Percentiles rank a stretch among this genome's conserved stretches.
Conservation (phyloP, 305 asterid species). For the Solanum chacoense region DNA sequence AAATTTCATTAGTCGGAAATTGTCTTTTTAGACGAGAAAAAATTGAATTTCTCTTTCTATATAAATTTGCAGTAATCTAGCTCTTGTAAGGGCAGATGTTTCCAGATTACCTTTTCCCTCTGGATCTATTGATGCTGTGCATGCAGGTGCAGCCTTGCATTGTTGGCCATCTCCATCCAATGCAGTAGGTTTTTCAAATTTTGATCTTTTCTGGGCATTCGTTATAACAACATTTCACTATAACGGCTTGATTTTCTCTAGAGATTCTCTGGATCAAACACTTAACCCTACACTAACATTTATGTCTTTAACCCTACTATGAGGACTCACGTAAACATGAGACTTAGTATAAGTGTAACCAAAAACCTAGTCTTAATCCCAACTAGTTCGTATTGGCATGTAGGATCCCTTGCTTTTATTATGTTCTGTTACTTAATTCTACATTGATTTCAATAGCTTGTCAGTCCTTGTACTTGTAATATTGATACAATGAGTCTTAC, state of each 20-base stretch:
- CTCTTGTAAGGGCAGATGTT: constrained; percentile 93
- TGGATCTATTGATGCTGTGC: constrained; percentile 81
- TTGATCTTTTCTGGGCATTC: background rate
- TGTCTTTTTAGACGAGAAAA: background rate
- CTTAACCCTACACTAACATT: background rate
- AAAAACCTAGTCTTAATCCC: background rate
- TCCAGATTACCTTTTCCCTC: constrained; percentile 89
- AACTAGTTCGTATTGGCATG: no score
- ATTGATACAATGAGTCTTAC: background rate
- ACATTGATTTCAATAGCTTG: background rate
- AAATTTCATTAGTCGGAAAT: background rate
- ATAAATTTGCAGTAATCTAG: constrained; percentile 48
- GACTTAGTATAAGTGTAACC: background rate
- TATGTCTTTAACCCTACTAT: background rate
- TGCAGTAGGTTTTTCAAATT: constrained; percentile 37
- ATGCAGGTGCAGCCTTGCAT: constrained; percentile 97
- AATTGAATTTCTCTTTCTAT: background rate
- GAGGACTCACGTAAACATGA: background rate
- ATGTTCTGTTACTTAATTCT: background rate
- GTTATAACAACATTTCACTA: no score
- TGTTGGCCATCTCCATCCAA: constrained; percentile 99
- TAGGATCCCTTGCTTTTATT: background rate
- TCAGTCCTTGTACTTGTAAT: background rate
- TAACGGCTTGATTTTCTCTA: background rate
- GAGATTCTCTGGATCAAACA: background rate